phyloP scores from a whole-genome alignment of 495 filamentous ascomycete species.

The Penicillium macrosclerotiorum region DNA sequence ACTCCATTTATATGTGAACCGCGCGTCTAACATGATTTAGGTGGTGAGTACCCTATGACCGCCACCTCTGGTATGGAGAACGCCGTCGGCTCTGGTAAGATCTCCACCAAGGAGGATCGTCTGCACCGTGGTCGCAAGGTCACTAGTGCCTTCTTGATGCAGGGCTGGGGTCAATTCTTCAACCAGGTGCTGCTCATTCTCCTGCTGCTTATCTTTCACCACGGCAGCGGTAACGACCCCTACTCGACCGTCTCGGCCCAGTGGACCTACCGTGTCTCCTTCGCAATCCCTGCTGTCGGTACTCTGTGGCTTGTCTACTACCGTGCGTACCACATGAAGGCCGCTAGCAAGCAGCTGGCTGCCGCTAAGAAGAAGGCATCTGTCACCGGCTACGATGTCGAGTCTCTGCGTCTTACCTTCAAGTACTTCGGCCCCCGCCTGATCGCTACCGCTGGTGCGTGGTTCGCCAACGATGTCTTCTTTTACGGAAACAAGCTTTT shows the following conservation, averaged over 20 bases:
- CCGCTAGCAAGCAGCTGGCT: slow-evolving; percentile 67
- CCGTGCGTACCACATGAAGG: slow-evolving; percentile 84
- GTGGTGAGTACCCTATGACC: slow-evolving; percentile 91
- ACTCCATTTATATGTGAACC: not conserved
- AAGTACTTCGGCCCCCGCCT: slow-evolving; percentile 77
- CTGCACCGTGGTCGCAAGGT: slow-evolving; percentile 91
- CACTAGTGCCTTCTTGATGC: slow-evolving; percentile 92
- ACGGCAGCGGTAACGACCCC: slow-evolving; percentile 65
- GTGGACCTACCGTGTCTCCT: slow-evolving; percentile 83
- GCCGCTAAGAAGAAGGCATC: slow-evolving; percentile 77
- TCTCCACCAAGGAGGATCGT: slow-evolving; percentile 86
- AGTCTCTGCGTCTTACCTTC: slow-evolving; percentile 72
- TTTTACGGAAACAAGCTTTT: slow-evolving; percentile 99
- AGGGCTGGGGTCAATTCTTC: slow-evolving; percentile 91
- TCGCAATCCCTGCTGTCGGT: slow-evolving; percentile 79
- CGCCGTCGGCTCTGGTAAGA: slow-evolving; percentile 74
- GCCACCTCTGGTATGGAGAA: slow-evolving; percentile 96
- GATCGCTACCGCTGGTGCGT: slow-evolving; percentile 77
- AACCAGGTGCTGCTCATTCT: slow-evolving; percentile 87
- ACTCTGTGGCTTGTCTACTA: slow-evolving; percentile 93
- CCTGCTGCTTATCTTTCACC: slow-evolving; percentile 76
- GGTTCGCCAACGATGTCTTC: slow-evolving; percentile 93
- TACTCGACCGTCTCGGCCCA: slow-evolving; percentile 70
- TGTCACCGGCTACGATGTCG: slow-evolving; percentile 84
- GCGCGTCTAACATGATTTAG: slow-evolving; percentile 18